These are phyloP conservation scores for Pseudonitzschia multistriata DNA, from an alignment of 108 stramenopile genomes.

Conservation along the genomic window DNA sequence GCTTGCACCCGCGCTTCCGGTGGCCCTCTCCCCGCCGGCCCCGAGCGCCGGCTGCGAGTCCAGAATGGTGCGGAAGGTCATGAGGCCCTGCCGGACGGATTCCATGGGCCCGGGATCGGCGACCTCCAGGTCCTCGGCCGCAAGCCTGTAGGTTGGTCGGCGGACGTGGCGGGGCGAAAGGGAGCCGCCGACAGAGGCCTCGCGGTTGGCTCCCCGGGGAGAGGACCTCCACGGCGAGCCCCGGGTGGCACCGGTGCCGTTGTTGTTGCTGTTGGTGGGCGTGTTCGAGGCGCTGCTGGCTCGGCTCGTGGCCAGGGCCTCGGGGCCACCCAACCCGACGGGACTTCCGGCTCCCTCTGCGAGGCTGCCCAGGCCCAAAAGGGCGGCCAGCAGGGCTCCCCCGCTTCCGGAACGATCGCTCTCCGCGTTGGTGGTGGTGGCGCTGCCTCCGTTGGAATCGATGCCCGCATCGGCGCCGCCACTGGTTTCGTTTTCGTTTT, in stretches of 20 bases:
- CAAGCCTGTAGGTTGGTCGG: slow-evolving; percentile 56
- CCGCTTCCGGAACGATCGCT: neutral
- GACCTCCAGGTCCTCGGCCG: slow-evolving; percentile 55
- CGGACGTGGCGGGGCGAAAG: slow-evolving; percentile 15
- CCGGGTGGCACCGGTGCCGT: neutral
- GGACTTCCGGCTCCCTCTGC: slow-evolving; percentile 9
- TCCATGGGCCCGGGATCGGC: slow-evolving; percentile 83
- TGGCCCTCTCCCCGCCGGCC: neutral
- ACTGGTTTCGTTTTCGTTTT: neutral
- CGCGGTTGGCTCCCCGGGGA: neutral
- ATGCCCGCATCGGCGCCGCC: neutral
- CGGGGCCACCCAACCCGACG: neutral
- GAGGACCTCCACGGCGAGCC: slow-evolving; percentile 6
- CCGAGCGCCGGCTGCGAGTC: slow-evolving; percentile 1
- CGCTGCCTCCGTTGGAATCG: slow-evolving; percentile 9
- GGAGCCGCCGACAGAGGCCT: neutral
- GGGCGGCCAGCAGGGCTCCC: slow-evolving; percentile 28
- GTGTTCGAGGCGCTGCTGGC: neutral
- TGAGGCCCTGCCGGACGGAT: slow-evolving; percentile 90
- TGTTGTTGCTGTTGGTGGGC: slow-evolving; percentile 3
- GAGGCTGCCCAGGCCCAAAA: slow-evolving; percentile 37
- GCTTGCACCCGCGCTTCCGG: too few species aligned
- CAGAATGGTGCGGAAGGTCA: slow-evolving; percentile 90
- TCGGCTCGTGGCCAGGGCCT: neutral
- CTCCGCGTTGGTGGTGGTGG: neutral